phyloP scores from a whole-genome alignment of 129 eudicot genomes.

The Centrapalus pauciflorus region DNA sequence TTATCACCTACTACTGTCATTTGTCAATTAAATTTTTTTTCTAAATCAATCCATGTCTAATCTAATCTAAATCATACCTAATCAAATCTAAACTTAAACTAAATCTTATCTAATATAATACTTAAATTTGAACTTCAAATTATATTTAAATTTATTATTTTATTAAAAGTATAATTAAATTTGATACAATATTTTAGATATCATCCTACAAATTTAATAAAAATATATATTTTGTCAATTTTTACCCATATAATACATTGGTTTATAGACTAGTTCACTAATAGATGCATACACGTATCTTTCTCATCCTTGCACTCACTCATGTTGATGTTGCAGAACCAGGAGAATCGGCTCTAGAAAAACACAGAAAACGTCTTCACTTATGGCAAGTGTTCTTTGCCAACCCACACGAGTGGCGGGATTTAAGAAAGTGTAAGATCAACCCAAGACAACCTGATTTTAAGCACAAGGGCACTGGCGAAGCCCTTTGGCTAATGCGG shows the following conservation, averaged over 20 bases:
- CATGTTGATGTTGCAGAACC: constrained; percentile 18
- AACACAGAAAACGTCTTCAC: constrained; percentile 38
- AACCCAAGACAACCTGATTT: constrained; percentile 60
- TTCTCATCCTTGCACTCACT: neutral
- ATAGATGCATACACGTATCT: neutral
- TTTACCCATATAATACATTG: too few relatives aligned
- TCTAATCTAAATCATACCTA: too few relatives aligned
- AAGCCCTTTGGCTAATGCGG: constrained; percentile 56
- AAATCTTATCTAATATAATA: too few relatives aligned
- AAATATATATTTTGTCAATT: neutral
- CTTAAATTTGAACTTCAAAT: too few relatives aligned
- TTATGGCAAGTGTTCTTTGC: constrained; percentile 83
- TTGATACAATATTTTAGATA: too few relatives aligned
- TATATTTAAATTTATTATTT: too few relatives aligned
- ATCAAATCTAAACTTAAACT: too few relatives aligned
- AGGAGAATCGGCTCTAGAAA: constrained; percentile 38
- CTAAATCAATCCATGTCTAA: too few relatives aligned
- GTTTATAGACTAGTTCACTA: too few relatives aligned
- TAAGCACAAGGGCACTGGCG: constrained; percentile 55
- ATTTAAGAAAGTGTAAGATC: constrained; percentile 43
- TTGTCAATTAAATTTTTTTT: too few relatives aligned
- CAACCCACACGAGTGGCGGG: constrained; percentile 73
- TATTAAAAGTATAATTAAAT: too few relatives aligned
- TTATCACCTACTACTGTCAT: too few relatives aligned
- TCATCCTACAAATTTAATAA: neutral